Evolutionary conservation across 2,329 filamentous ascomycete genomes (phyloP), one percentile per base, ranked within the genome.

Genomic region (Botrytis aclada): DNA sequence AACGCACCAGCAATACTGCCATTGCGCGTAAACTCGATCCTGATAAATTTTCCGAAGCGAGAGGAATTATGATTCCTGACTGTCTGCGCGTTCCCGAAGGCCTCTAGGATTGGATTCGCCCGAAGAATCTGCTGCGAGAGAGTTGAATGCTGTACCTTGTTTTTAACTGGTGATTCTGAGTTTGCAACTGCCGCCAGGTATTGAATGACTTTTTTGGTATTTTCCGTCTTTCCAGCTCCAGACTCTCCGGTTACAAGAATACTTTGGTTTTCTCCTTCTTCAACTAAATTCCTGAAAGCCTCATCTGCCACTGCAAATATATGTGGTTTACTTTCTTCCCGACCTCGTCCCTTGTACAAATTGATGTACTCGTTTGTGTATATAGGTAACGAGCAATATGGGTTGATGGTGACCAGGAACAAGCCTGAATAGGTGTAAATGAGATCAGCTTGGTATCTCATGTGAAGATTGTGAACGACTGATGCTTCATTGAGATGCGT

Each of bases 171-270:
- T 0, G 91, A 90, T 74, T 98, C 95, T 0, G 93, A 89, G 60
- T 93, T 92, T 16, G 96, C 96, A 63, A 99, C 96, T 1, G 96
- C 94, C 22, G 96, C 96, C 61, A 99, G 89, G 80, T 99, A 99
- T 80, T 99, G 97, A 72, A 99, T 99, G 77, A 99, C 96, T 82
- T 99, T 99, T 81, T 99, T 99, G 25, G 96, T 99, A 81, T 99
- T 99, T 82, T 99, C 96, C 0, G 96, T 99, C 84, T 99, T 99
- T 78, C 96, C 96, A 47, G 96, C 96, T 80, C 96, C 96, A 29
- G 96, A 99, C 84, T 99, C 96, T 83, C 96, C 96, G 4, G 96
- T 99, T 34, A 99, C 97, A 70, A 99, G 86, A 78, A 99, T 99
- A 79, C 95, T 98, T 83, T 99, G 96, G 78, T 99, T 98, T 77